Conservation (phyloP, 2,329 filamentous ascomycete genomes). For the Aspergillus sp. region DNA sequence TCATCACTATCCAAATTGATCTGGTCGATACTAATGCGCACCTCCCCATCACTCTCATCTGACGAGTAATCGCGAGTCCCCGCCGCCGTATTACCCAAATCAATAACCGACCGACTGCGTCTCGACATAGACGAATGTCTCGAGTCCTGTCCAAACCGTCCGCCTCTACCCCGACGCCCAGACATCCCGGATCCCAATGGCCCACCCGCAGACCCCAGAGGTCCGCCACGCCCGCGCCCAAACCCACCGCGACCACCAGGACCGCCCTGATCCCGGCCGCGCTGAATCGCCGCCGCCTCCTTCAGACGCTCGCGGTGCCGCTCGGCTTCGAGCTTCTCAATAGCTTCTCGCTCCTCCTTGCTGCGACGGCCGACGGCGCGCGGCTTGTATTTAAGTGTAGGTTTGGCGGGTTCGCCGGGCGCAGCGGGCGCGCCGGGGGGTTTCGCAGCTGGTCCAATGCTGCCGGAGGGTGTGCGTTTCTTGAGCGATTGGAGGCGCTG, state of each 20-base stretch:
- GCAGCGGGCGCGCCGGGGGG: slow-evolving; percentile 21
- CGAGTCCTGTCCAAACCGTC: slow-evolving; percentile 27
- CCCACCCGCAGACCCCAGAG: slow-evolving; percentile 29
- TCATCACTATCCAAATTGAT: slow-evolving; percentile 60
- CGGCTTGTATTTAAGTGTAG: slow-evolving; percentile 47
- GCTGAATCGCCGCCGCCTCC: slow-evolving; percentile 44
- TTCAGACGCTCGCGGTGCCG: slow-evolving; percentile 41
- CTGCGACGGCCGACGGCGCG: slow-evolving; percentile 45
- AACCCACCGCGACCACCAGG: slow-evolving; percentile 34
- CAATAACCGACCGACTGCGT: slow-evolving; percentile 33
- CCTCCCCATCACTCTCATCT: slow-evolving; percentile 51
- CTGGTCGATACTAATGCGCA: slow-evolving; percentile 58
- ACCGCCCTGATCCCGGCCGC: slow-evolving; percentile 31
- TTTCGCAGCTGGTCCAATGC: slow-evolving; percentile 26
- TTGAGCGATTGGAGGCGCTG: slow-evolving; percentile 48
- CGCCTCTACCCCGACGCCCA: slow-evolving; percentile 27
- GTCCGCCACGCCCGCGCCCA: slow-evolving; percentile 34
- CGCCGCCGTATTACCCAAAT: slow-evolving; percentile 22
- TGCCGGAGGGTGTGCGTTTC: slow-evolving; percentile 40
- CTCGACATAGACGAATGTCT: slow-evolving; percentile 31
- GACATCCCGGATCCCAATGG: slow-evolving; percentile 31
- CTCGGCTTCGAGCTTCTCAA: slow-evolving; percentile 46
- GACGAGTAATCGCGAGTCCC: slow-evolving; percentile 34
- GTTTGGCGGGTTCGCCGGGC: slow-evolving; percentile 36
- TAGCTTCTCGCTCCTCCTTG: slow-evolving; percentile 49